Conservation (phyloP, 2,329 filamentous ascomycete species). For the Alternaria infectoria region DNA sequence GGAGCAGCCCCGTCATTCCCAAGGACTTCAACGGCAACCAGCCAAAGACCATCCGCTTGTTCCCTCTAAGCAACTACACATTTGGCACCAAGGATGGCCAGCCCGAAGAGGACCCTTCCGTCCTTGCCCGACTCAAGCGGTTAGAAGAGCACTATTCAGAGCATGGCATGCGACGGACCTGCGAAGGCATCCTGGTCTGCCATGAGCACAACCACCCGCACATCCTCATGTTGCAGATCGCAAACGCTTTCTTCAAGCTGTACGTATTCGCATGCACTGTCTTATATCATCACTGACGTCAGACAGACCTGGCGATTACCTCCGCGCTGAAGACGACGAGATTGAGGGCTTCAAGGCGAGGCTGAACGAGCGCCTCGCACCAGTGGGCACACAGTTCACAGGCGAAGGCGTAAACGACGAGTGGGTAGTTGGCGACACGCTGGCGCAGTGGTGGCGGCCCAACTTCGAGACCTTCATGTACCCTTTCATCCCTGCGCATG, state of each 20-base stretch:
- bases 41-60: conserved; percentile 86
- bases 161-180: conserved; percentile 96
- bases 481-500: conserved; percentile 94
- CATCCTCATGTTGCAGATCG: conserved; percentile 98
- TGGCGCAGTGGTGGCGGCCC: conserved; percentile 98
- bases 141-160: conserved; percentile 93
- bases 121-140: conserved; percentile 87
- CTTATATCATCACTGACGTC: conserved; percentile 1
- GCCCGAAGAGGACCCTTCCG: conserved; percentile 95
- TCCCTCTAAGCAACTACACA: conserved; percentile 96
- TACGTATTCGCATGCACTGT: conserved; percentile 35
- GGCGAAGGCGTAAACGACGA: conserved; percentile 89
- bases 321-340: conserved; percentile 88
- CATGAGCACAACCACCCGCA: conserved; percentile 99
- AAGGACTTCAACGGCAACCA: conserved; percentile 88
- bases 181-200: conserved; percentile 95
- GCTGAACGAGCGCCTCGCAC: conserved; percentile 90
- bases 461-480: conserved; percentile 99
- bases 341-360: conserved; percentile 92
- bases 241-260: conserved; percentile 99
- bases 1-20: conserved; percentile 72
- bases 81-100: conserved; percentile 99
- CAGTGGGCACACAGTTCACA: conserved; percentile 80
- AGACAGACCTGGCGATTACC: conserved; percentile 83
- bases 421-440: conserved; percentile 92